Evolutionary conservation across 176 grass and related monocot genomes (phyloP).

Genomic region (Carex kokanica): DNA sequence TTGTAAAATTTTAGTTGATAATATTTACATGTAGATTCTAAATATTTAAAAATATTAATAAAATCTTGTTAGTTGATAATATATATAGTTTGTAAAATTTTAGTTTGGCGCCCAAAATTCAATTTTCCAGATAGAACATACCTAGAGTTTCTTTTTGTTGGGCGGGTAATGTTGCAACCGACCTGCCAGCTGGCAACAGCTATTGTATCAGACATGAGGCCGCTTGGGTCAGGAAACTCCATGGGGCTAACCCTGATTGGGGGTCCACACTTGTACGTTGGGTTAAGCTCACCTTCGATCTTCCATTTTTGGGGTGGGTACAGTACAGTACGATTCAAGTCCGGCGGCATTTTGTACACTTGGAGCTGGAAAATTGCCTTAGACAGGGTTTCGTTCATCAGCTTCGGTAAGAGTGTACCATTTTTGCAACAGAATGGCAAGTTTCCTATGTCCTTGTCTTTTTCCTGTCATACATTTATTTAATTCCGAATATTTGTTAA

Average conservation of each 20-base stretch:
- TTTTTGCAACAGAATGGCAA: conserved; percentile 90
- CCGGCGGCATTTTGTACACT: conserved; percentile 83
- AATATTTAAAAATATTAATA: background rate
- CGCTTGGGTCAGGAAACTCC: conserved; percentile 63
- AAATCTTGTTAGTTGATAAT: background rate
- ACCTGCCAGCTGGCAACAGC: conserved; percentile 89
- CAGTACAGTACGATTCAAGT: conserved; percentile 83
- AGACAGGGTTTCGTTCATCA: conserved; percentile 65
- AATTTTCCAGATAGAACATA: background rate
- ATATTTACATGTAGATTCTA: too few relatives aligned
- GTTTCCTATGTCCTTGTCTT: conserved; percentile 69
- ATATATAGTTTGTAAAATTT: background rate
- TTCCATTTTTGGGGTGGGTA: conserved; percentile 77
- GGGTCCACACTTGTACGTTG: conserved; percentile 58
- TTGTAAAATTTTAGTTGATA: too few relatives aligned
- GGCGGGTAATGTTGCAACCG: conserved; percentile 70
- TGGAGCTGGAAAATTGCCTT: conserved; percentile 74
- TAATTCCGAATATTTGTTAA: background rate
- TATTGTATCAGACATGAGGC: conserved; percentile 56
- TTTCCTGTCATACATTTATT: conserved; percentile 26
- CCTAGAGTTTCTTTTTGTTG: conserved; percentile 40
- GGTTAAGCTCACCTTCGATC: conserved; percentile 73
- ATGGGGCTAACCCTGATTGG: conserved; percentile 63
- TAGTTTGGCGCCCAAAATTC: background rate
- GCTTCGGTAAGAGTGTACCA: conserved; percentile 64